These are phyloP conservation scores for Fusarium clavum DNA, from an alignment of 2,329 filamentous ascomycete species.

Conservation along the genomic window DNA sequence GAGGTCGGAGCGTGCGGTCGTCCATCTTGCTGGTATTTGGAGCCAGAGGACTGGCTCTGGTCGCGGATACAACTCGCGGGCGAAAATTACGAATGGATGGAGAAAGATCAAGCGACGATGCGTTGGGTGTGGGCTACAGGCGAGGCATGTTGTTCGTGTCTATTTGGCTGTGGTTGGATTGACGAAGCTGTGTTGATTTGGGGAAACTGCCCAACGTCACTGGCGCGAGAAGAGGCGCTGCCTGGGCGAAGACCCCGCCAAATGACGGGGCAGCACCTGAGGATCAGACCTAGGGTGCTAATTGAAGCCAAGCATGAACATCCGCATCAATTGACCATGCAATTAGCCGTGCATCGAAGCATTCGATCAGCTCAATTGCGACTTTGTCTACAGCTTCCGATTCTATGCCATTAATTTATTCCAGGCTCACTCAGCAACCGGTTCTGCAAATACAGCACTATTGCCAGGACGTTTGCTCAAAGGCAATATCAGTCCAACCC, in stretches of 20 bases:
- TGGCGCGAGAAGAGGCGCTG: background rate
- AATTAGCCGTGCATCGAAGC: background rate
- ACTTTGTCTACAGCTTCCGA: background rate
- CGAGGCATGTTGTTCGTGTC: background rate
- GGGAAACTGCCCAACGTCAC: background rate
- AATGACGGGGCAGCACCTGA: background rate
- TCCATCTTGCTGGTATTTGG: slow-evolving; percentile 3
- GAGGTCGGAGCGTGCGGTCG: background rate
- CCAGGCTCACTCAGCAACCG: too few relatives aligned
- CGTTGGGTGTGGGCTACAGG: background rate
- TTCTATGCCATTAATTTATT: background rate
- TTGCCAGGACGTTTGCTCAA: background rate
- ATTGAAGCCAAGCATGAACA: background rate
- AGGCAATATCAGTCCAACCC: too few relatives aligned
- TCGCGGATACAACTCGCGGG: background rate
- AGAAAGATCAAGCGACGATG: background rate
- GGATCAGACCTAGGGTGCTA: background rate
- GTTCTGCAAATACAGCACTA: background rate
- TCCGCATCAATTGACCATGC: background rate
- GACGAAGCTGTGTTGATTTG: background rate
- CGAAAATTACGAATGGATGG: background rate
- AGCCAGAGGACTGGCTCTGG: slow-evolving; percentile 1
- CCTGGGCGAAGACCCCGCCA: background rate
- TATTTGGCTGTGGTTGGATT: background rate
- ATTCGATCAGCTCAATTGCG: background rate